Percentiles rank a stretch among this genome's conserved stretches.
phyloP scores from a whole-genome alignment of 768 basidiomycete species.

The Mycena leptocephala region DNA sequence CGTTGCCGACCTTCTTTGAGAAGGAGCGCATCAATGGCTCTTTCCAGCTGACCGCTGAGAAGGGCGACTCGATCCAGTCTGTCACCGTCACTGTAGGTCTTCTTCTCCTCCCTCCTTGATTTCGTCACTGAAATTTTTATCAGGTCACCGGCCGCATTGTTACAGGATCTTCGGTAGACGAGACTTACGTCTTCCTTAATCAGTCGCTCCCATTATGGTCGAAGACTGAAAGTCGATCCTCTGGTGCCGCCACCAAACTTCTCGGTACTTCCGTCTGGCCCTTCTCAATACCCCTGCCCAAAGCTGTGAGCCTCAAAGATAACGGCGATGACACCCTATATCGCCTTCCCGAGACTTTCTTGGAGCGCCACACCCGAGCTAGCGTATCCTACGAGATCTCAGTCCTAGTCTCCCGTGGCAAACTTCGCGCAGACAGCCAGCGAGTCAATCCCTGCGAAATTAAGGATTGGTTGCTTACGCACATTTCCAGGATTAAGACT shows the following conservation, averaged over 20 bases:
- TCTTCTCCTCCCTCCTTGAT: not conserved
- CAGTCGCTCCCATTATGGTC: constrained; percentile 66
- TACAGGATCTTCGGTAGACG: constrained; percentile 61
- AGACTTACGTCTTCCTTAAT: constrained; percentile 62
- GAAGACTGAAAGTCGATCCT: constrained; percentile 56
- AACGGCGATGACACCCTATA: constrained; percentile 57
- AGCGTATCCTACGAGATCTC: constrained; percentile 69
- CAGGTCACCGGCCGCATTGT: constrained; percentile 70
- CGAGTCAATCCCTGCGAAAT: constrained; percentile 41
- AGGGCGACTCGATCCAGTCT: constrained; percentile 68
- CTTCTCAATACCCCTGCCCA: constrained; percentile 63
- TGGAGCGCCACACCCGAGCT: constrained; percentile 64
- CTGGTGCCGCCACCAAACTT: constrained; percentile 62
- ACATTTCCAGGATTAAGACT: constrained; percentile 57
- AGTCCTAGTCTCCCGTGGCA: constrained; percentile 63
- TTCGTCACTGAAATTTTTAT: not conserved
- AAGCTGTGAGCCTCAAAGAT: constrained; percentile 58
- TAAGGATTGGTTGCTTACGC: not conserved
- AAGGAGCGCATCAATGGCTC: constrained; percentile 67
- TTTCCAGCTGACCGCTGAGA: constrained; percentile 64
- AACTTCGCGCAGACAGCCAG: constrained; percentile 65
- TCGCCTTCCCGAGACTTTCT: constrained; percentile 68
- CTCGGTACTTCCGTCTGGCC: constrained; percentile 66
- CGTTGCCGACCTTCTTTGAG: constrained; percentile 69
- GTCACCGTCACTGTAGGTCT: constrained; percentile 60